Evolutionary conservation across 306 rosid genomes (phyloP).

Genomic region (Lathyrus oleraceus): DNA sequence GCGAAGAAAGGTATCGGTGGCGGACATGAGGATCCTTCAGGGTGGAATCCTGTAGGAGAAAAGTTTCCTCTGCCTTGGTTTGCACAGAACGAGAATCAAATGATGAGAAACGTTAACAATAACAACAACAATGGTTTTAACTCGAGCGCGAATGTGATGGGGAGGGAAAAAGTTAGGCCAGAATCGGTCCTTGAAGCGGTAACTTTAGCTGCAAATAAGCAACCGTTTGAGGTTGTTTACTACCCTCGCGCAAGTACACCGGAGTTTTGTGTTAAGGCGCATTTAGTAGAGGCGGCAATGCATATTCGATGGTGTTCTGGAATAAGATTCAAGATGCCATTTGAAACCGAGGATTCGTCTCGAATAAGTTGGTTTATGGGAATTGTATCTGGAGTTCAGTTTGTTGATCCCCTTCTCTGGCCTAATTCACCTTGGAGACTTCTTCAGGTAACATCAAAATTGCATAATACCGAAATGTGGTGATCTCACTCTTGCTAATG

Average conservation of each 20-base stretch:
- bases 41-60: slow-evolving; percentile 78
- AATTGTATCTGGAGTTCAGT: slow-evolving; percentile 75
- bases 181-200: slow-evolving; percentile 78
- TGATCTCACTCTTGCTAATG: background rate
- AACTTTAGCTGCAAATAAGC: slow-evolving; percentile 64
- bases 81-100: slow-evolving; percentile 48
- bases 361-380: slow-evolving; percentile 90
- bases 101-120: slow-evolving; percentile 47
- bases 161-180: slow-evolving; percentile 68
- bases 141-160: slow-evolving; percentile 46
- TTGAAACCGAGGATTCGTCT: slow-evolving; percentile 87
- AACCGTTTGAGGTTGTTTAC: slow-evolving; percentile 82
- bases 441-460: slow-evolving; percentile 73
- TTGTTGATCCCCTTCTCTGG: slow-evolving; percentile 76
- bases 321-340: slow-evolving; percentile 94
- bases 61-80: slow-evolving; percentile 53
- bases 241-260: slow-evolving; percentile 91
- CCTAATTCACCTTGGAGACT: slow-evolving; percentile 95
- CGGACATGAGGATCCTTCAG: slow-evolving; percentile 61
- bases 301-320: slow-evolving; percentile 86
- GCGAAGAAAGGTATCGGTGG: slow-evolving; percentile 78
- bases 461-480: background rate
- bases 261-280: slow-evolving; percentile 82
- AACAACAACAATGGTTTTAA: slow-evolving; percentile 47
- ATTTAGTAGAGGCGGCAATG: slow-evolving; percentile 63